phyloP scores from a whole-genome alignment of 2,329 filamentous ascomycete species.

The Calonectria honghensis region DNA sequence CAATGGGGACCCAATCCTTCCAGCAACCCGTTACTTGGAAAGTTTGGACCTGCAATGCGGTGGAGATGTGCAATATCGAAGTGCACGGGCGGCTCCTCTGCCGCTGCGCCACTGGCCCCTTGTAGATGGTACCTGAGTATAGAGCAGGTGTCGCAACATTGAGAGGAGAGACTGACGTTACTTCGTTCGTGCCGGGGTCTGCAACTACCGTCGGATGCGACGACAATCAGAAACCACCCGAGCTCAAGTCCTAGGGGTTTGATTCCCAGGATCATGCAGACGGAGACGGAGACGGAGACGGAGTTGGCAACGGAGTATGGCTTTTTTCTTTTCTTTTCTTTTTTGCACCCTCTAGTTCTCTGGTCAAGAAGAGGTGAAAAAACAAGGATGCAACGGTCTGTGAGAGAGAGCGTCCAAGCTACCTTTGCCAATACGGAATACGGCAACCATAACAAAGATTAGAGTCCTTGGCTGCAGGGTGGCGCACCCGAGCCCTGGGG shows the following conservation, averaged over 20 bases:
- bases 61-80: slow-evolving; percentile 27
- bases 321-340: background rate
- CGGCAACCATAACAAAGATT: slow-evolving; percentile 7
- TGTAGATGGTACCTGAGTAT: slow-evolving; percentile 3
- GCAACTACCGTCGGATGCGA: slow-evolving; percentile 29
- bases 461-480: slow-evolving; percentile 27
- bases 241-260: background rate
- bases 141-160: background rate
- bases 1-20: slow-evolving; percentile 36
- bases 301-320: background rate
- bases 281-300: slow-evolving; percentile 14
- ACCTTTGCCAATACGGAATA: slow-evolving; percentile 20
- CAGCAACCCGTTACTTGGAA: slow-evolving; percentile 12
- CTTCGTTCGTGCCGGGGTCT: slow-evolving; percentile 16
- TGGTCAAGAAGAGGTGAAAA: background rate
- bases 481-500: slow-evolving; percentile 23
- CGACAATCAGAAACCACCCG: slow-evolving; percentile 6
- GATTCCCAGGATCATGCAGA: slow-evolving; percentile 8
- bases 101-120: slow-evolving; percentile 16
- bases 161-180: slow-evolving; percentile 22
- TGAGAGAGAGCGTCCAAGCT: background rate
- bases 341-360: background rate
- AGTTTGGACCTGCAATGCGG: slow-evolving; percentile 24
- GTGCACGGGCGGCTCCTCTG: slow-evolving; percentile 31
- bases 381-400: background rate